Evolutionary conservation across 1,139 yeast species (phyloP).

Genomic region (Debaryomyces nepalensis): DNA sequence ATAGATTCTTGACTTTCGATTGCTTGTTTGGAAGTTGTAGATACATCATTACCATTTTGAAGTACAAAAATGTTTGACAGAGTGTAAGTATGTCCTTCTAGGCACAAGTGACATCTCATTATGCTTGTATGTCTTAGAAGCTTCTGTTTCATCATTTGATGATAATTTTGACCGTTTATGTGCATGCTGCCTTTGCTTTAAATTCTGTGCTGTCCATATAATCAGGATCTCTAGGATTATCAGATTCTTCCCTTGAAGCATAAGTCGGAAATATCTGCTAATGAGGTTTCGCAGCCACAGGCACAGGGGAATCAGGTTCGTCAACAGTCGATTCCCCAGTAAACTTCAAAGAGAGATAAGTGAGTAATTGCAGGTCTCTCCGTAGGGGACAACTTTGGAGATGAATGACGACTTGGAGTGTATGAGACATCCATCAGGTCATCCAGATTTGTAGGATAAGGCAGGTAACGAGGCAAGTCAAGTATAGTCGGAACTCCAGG

Average conservation of each 20-base stretch:
- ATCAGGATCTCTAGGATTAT: neutral
- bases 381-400: too few relatives aligned
- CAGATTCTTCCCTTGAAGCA: neutral
- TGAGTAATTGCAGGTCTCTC: neutral
- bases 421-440: too few relatives aligned
- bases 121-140: neutral
- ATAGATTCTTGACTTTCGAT: constrained; percentile 1
- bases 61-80: neutral
- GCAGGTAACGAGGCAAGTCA: too few relatives aligned
- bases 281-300: neutral
- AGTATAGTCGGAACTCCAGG: too few relatives aligned
- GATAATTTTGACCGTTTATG: neutral
- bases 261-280: neutral
- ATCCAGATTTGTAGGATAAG: too few relatives aligned
- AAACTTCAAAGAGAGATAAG: neutral
- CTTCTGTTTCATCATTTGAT: neutral
- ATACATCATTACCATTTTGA: neutral
- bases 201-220: neutral
- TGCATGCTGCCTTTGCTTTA: neutral
- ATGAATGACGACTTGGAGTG: too few relatives aligned
- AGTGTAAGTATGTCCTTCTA: neutral
- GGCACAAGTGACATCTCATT: neutral
- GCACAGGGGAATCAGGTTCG: neutral
- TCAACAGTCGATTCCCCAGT: neutral
- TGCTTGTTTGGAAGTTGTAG: constrained; percentile 10